A percentile compares a stretch with the other conserved stretches of the same genome.
These are phyloP conservation scores for Flaveria linearis DNA, from an alignment of 129 eudicot species.

Conservation along the genomic window DNA sequence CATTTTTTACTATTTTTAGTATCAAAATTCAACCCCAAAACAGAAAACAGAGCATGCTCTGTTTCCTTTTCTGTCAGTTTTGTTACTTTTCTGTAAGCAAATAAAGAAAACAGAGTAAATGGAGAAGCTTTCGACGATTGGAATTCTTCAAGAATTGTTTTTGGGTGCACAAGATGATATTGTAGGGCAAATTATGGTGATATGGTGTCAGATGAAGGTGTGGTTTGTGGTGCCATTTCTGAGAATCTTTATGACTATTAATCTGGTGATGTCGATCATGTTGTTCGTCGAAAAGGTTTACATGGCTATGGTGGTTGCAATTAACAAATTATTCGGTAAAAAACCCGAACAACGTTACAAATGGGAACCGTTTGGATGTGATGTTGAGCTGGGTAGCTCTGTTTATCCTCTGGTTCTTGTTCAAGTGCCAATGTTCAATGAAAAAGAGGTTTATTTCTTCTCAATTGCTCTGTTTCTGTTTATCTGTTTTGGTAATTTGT, in stretches of 20 bases:
- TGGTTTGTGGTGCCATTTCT: slow-evolving; percentile 4
- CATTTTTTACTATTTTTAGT: not conserved
- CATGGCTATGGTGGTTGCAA: slow-evolving; percentile 33
- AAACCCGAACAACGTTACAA: slow-evolving; percentile 34
- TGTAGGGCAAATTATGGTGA: not conserved
- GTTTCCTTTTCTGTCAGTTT: not conserved
- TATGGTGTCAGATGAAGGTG: not conserved
- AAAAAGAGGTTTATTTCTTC: slow-evolving; percentile 32
- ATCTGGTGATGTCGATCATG: slow-evolving; percentile 19
- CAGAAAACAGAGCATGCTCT: not conserved
- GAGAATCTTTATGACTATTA: not conserved
- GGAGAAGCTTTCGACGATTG: not conserved
- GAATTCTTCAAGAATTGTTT: slow-evolving; percentile 36
- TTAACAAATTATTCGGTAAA: slow-evolving; percentile 29
- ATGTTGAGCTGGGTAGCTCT: slow-evolving; percentile 27
- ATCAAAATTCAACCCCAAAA: not conserved
- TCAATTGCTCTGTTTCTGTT: not conserved
- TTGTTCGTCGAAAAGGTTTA: slow-evolving; percentile 35
- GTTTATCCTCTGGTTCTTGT: slow-evolving; percentile 29
- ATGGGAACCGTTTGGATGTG: slow-evolving; percentile 30
- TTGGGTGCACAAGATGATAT: slow-evolving; percentile 46
- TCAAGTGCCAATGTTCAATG: slow-evolving; percentile 27
- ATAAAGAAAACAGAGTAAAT: not conserved
- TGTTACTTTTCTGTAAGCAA: not conserved
- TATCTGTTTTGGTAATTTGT: too few species aligned